phyloP scores from a whole-genome alignment of 2,329 filamentous ascomycete genomes.

The Sclerotinia glacialis region DNA sequence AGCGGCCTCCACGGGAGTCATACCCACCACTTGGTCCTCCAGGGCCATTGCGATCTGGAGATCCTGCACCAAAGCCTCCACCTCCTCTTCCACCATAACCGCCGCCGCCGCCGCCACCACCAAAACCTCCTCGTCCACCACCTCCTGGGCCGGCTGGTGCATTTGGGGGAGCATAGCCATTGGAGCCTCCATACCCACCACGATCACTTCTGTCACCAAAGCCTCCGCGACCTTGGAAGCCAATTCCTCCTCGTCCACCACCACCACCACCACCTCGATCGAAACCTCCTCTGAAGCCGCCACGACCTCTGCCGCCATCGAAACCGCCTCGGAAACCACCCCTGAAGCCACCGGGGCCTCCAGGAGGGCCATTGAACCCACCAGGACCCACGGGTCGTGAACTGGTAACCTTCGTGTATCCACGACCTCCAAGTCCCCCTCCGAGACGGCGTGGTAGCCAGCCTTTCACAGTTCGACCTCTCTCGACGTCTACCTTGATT shows the following conservation, averaged over 20 bases:
- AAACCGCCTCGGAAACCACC: constrained; percentile 51
- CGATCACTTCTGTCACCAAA: constrained; percentile 36
- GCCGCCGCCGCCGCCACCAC: constrained; percentile 32
- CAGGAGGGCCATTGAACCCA: constrained; percentile 54
- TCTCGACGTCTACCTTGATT: constrained; percentile 93
- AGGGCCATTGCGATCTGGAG: constrained; percentile 39
- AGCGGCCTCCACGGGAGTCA: constrained; percentile 53
- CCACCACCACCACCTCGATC: constrained; percentile 35
- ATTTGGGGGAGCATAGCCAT: constrained; percentile 53
- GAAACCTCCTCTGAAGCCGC: constrained; percentile 45
- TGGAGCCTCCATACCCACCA: constrained; percentile 39
- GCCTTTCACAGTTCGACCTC: constrained; percentile 87
- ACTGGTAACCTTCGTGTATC: constrained; percentile 81
- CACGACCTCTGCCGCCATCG: constrained; percentile 47
- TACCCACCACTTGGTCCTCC: constrained; percentile 48
- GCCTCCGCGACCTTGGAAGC: constrained; percentile 37
- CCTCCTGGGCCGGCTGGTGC: constrained; percentile 62
- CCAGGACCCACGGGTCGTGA: constrained; percentile 67
- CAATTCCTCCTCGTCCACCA: constrained; percentile 38
- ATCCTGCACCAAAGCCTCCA: constrained; percentile 34
- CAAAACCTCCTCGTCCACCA: constrained; percentile 42
- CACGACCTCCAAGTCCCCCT: constrained; percentile 85
- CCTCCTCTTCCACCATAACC: constrained; percentile 33
- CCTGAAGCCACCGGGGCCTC: constrained; percentile 45
- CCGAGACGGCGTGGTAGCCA: constrained; percentile 92